Evolutionary conservation across 2,329 filamentous ascomycete species (phyloP).

Genomic region (Hymenotorrendiella dingleyae): DNA sequence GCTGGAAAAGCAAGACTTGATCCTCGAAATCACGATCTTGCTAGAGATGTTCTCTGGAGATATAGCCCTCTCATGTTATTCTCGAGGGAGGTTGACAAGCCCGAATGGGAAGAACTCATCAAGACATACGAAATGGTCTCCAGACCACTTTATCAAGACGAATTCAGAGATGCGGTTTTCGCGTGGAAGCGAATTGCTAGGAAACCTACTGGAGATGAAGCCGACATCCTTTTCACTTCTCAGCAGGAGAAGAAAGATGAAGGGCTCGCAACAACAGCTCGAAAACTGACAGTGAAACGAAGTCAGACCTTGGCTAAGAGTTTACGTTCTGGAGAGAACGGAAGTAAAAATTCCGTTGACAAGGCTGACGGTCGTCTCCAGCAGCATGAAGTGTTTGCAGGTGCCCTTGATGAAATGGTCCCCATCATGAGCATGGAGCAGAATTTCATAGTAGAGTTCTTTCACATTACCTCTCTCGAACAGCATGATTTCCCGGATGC

Average conservation of each 20-base stretch:
- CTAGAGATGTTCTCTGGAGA: constrained; percentile 73
- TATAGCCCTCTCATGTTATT: constrained; percentile 87
- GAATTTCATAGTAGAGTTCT: constrained; percentile 95
- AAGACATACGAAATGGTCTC: constrained; percentile 75
- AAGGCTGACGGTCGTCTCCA: constrained; percentile 61
- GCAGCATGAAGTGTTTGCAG: constrained; percentile 75
- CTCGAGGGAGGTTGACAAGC: constrained; percentile 72
- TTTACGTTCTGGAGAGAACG: constrained; percentile 61
- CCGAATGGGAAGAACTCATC: constrained; percentile 76
- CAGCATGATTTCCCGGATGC: constrained; percentile 78
- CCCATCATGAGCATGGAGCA: constrained; percentile 88
- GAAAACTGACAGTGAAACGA: constrained; percentile 89
- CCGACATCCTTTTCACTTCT: constrained; percentile 80
- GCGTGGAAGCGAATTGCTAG: constrained; percentile 76
- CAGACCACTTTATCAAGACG: constrained; percentile 70
- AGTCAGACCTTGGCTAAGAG: constrained; percentile 79
- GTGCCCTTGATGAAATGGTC: constrained; percentile 73
- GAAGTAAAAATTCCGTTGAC: constrained; percentile 43
- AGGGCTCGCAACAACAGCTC: constrained; percentile 66
- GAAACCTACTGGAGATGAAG: constrained; percentile 70
- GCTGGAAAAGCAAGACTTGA: constrained; percentile 59
- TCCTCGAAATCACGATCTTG: constrained; percentile 61
- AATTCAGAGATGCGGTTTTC: constrained; percentile 71
- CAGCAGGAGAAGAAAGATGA: constrained; percentile 81
- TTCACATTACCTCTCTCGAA: constrained; percentile 84